Conservation (phyloP, 2,329 filamentous ascomycete species). For the Aspergillaceae sp. region DNA sequence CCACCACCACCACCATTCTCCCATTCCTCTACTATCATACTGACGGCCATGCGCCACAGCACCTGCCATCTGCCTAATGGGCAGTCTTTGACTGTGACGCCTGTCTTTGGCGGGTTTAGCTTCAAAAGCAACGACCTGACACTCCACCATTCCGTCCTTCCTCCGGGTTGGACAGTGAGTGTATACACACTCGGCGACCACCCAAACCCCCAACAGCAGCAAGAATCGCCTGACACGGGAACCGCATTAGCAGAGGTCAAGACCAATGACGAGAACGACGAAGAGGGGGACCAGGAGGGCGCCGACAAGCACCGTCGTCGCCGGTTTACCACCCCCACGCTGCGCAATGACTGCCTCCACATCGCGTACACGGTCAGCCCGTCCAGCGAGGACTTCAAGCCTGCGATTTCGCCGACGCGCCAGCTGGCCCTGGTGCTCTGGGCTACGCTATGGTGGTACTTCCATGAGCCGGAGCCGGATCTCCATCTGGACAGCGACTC, state of each 20-base stretch:
- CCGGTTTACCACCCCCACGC: constrained; percentile 63
- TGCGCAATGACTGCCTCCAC: constrained; percentile 73
- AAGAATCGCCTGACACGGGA: constrained; percentile 6
- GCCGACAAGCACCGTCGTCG: constrained; percentile 27
- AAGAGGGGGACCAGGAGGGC: constrained; percentile 4
- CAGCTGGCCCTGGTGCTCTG: constrained; percentile 96
- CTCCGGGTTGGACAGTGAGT: constrained; percentile 83
- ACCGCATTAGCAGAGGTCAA: too few species aligned
- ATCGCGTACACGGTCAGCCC: constrained; percentile 88
- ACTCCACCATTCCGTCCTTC: constrained; percentile 55
- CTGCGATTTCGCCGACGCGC: constrained; percentile 69
- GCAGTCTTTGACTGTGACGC: constrained; percentile 68
- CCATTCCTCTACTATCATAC: not conserved
- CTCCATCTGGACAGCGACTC: constrained; percentile 54
- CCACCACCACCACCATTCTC: not conserved
- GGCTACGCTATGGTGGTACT: constrained; percentile 95
- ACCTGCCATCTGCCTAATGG: constrained; percentile 68
- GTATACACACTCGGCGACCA: constrained; percentile 52
- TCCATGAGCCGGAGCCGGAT: constrained; percentile 71
- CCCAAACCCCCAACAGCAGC: constrained; percentile 34
- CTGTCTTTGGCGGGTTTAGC: constrained; percentile 83
- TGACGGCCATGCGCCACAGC: constrained; percentile 16
- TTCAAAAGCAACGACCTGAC: constrained; percentile 77
- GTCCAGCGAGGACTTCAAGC: constrained; percentile 68
- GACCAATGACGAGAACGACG: too few species aligned